A percentile compares a stretch with the other conserved stretches of the same genome.
These are phyloP conservation scores for Debaryomycetaceae sp. DNA, from an alignment of 1,139 yeast species.

Conservation along the genomic window DNA sequence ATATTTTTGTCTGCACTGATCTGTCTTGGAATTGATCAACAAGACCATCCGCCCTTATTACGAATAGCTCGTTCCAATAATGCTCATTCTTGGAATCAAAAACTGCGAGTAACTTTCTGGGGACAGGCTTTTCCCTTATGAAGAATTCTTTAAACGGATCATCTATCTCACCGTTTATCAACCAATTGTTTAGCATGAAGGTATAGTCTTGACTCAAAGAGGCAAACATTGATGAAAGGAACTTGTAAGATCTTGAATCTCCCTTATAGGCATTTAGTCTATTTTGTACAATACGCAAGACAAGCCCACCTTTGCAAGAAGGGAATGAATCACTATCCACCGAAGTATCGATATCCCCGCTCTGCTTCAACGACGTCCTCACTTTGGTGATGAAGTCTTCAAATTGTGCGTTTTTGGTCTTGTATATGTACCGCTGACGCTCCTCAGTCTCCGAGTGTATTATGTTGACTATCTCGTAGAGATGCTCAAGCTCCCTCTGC, in stretches of 20 bases:
- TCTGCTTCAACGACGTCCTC: slow-evolving; percentile 37
- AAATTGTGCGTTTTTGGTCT: slow-evolving; percentile 27
- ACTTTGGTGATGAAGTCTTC: slow-evolving; percentile 36
- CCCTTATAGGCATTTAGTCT: slow-evolving; percentile 62
- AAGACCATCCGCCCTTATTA: slow-evolving; percentile 71
- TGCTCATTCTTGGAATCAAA: slow-evolving; percentile 60
- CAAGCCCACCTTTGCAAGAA: slow-evolving; percentile 66
- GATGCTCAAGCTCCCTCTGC: slow-evolving; percentile 40
- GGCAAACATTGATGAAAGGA: slow-evolving; percentile 52
- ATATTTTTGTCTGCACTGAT: slow-evolving; percentile 60
- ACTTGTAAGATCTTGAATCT: slow-evolving; percentile 52
- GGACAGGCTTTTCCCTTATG: slow-evolving; percentile 46
- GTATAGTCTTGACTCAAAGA: slow-evolving; percentile 65
- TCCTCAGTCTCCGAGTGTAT: slow-evolving; percentile 40
- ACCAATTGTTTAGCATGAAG: slow-evolving; percentile 72
- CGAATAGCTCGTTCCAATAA: slow-evolving; percentile 83
- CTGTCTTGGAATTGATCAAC: slow-evolving; percentile 59
- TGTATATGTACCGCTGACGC: slow-evolving; percentile 11
- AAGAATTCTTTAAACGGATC: slow-evolving; percentile 87
- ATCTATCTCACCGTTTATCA: slow-evolving; percentile 65
- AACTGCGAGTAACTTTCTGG: slow-evolving; percentile 26
- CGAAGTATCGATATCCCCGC: slow-evolving; percentile 44
- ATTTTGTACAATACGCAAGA: slow-evolving; percentile 58
- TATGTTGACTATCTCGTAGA: slow-evolving; percentile 51
- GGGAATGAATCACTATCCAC: slow-evolving; percentile 53